Percentiles rank a stretch among this genome's conserved stretches.
These are phyloP conservation scores for Earliella scabrosa DNA, from an alignment of 1,284 basidiomycete genomes.

Conservation along the genomic window DNA sequence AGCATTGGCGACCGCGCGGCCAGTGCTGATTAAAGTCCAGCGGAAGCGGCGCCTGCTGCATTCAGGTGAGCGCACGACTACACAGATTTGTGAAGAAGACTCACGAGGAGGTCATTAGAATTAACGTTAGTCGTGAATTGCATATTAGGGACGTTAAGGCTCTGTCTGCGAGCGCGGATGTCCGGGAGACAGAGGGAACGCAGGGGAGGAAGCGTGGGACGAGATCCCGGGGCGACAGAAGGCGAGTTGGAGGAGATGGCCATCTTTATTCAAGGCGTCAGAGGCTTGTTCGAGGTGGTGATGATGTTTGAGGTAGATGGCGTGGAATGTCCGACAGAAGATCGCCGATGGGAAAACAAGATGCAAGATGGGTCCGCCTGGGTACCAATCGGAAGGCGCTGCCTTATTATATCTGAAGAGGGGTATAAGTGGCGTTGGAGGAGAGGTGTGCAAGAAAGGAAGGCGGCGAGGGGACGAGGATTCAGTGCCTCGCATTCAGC, in stretches of 20 bases:
- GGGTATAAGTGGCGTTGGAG: constrained; percentile 33
- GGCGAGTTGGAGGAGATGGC: constrained; percentile 31
- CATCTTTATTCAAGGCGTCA: constrained; percentile 24
- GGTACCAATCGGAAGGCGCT: constrained; percentile 38
- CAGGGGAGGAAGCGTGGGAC: constrained; percentile 62
- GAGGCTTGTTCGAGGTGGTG: constrained; percentile 20
- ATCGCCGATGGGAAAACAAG: constrained; percentile 23
- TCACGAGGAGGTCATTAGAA: constrained; percentile 25
- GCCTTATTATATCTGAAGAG: constrained; percentile 35
- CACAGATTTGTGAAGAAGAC: not conserved
- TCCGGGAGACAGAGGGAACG: constrained; percentile 52
- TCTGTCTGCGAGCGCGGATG: constrained; percentile 31
- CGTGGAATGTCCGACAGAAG: constrained; percentile 7
- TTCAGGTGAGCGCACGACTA: not conserved
- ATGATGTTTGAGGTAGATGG: constrained; percentile 16
- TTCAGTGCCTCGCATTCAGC: constrained; percentile 20
- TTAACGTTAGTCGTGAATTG: constrained; percentile 18
- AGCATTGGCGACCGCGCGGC: constrained; percentile 36
- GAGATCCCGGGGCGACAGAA: constrained; percentile 24
- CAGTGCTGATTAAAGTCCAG: constrained; percentile 17
- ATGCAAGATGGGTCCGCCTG: constrained; percentile 34
- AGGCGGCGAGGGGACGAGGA: constrained; percentile 27
- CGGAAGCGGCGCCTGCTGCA: constrained; percentile 14
- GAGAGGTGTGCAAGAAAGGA: constrained; percentile 27
- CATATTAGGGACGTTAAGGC: constrained; percentile 9